Conservation (phyloP, 495 filamentous ascomycete genomes). For the Recurvomyces mirabilis region DNA sequence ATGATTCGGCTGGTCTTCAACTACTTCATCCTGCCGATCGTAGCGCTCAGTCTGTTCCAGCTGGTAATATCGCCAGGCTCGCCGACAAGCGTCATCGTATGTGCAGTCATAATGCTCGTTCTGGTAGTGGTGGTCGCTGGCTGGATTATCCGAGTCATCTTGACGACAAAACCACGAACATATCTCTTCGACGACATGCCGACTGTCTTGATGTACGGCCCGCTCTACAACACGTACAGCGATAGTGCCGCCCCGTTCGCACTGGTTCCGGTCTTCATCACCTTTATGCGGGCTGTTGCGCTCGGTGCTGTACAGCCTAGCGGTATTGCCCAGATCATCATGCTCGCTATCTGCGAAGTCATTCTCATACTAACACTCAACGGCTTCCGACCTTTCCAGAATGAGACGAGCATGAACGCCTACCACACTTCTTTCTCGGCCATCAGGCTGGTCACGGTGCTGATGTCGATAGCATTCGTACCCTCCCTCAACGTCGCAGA, state of each 20-base stretch:
- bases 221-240: slow-evolving; percentile 93
- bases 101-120: slow-evolving; percentile 64
- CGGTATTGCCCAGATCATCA: slow-evolving; percentile 80
- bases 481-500: slow-evolving; percentile 68
- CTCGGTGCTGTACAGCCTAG: slow-evolving; percentile 88
- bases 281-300: slow-evolving; percentile 73
- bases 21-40: slow-evolving; percentile 77
- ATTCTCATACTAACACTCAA: slow-evolving; percentile 78
- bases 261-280: slow-evolving; percentile 71
- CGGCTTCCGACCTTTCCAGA: slow-evolving; percentile 80
- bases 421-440: slow-evolving; percentile 79
- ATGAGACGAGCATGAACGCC: slow-evolving; percentile 92
- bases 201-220: slow-evolving; percentile 80
- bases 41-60: slow-evolving; percentile 81
- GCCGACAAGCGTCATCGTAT: slow-evolving; percentile 53
- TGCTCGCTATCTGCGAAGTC: slow-evolving; percentile 89
- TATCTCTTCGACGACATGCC: slow-evolving; percentile 86
- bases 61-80: slow-evolving; percentile 62
- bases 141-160: slow-evolving; percentile 74
- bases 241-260: slow-evolving; percentile 85
- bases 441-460: slow-evolving; percentile 63
- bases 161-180: slow-evolving; percentile 65
- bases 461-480: slow-evolving; percentile 79
- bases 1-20: slow-evolving; percentile 82
- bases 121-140: slow-evolving; percentile 57